Percentiles rank a stretch among this genome's conserved stretches.
Conservation (phyloP, 2,329 filamentous ascomycete species). For the Paecilomyces sp. region DNA sequence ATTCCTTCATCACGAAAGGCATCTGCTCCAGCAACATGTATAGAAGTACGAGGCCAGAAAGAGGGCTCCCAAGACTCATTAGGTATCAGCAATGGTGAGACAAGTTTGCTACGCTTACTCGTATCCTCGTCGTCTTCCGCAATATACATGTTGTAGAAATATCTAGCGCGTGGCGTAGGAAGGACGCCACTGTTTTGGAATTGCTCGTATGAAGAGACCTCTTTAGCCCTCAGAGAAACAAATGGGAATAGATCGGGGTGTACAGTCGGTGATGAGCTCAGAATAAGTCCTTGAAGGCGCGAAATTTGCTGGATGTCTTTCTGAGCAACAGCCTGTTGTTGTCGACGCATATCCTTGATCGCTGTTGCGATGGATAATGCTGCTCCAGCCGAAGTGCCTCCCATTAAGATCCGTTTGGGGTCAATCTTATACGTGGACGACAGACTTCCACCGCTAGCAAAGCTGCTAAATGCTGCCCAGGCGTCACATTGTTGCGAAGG, state of each 20-base stretch:
- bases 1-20: conserved; percentile 45
- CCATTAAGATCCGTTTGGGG: conserved; percentile 34
- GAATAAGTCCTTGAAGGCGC: background rate
- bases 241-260: too few relatives aligned
- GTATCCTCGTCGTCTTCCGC: conserved; percentile 7
- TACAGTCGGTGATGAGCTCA: too few relatives aligned
- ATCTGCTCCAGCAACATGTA: conserved; percentile 43
- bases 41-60: conserved; percentile 38
- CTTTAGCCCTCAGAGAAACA: conserved; percentile 13
- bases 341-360: too few relatives aligned
- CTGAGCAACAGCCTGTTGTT: conserved; percentile 19
- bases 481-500: conserved; percentile 49
- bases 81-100: conserved; percentile 4
- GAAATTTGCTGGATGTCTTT: conserved; percentile 16
- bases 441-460: conserved; percentile 33
- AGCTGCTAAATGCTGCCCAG: conserved; percentile 50
- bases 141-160: too few relatives aligned
- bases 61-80: conserved; percentile 37
- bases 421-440: conserved; percentile 33
- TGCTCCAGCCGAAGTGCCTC: conserved; percentile 45
- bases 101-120: conserved; percentile 16
- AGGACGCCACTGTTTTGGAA: too few relatives aligned
- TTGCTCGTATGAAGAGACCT: conserved; percentile 2
- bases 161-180: too few relatives aligned
- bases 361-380: conserved; percentile 38